A percentile compares a stretch with the other conserved stretches of the same genome.
phyloP scores from a whole-genome alignment of 805 yeast genomes.

The Candida broadrunensis region DNA sequence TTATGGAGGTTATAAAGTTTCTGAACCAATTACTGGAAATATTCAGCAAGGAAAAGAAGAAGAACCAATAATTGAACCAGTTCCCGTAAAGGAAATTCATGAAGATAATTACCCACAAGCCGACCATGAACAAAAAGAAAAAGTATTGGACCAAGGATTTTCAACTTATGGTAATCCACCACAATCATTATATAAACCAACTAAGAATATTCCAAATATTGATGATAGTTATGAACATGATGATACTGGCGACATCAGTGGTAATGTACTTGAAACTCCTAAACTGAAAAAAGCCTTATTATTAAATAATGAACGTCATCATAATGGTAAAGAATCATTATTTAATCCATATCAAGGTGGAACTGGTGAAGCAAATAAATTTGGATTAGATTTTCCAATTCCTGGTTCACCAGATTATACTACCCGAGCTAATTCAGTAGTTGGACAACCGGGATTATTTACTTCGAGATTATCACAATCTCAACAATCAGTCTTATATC shows the following conservation, averaged over 20 bases:
- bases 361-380: conserved; percentile 5
- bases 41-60: no score
- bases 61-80: not conserved
- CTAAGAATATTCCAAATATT: conserved; percentile 14
- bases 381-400: conserved; percentile 38
- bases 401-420: conserved; percentile 45
- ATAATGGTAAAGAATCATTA: conserved; percentile 12
- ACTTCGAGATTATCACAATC: conserved; percentile 42
- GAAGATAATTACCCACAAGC: no score
- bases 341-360: conserved; percentile 25
- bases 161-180: not conserved
- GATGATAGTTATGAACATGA: conserved; percentile 31
- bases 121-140: no score
- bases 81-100: no score
- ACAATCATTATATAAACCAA: not conserved
- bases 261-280: conserved; percentile 9
- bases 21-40: not conserved
- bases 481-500: conserved; percentile 42
- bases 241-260: not conserved
- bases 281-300: conserved; percentile 3
- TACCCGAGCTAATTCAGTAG: conserved; percentile 43
- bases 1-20: conserved; percentile 9
- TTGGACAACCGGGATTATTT: conserved; percentile 22
- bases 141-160: no score
- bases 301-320: conserved; percentile 2